Evolutionary conservation across 768 basidiomycete species (phyloP), one percentile per base, ranked within the genome.

Genomic region (Lactifluus pinguis): DNA sequence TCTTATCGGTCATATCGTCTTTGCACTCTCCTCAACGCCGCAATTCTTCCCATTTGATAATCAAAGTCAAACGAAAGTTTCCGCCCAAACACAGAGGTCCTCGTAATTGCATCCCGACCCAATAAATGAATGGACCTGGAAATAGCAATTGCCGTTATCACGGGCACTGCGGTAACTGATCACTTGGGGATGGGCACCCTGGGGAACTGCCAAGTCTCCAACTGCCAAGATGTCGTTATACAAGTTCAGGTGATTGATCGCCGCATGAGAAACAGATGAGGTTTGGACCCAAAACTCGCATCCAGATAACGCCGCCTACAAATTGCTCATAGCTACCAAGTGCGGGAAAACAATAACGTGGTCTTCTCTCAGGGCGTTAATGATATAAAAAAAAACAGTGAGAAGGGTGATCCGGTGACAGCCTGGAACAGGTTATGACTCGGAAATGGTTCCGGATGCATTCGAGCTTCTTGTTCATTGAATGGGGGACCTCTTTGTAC

Each of bases 211-310:
- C 38, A 47, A 19, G 19, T 39, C 49, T 38, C 14, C 5, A 11
- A 51, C 45, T 55, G 59, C 50, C 32, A 44, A 21, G 21, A 60
- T 61, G 60, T 51, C 55, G 19, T 61, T 61, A 56, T 55, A 32
- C 15, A 13, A 3, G 38, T 56, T 38, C 1, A 30, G 29, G 25
- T 52, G 29, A 15, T 29, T 41, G 41, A 41, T 17, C 49, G 17
- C 30, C 41, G 21, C 19, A 32, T 15, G 32, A 34, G 32, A 34
- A 34, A 34, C 32, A 52, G 15, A 25, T 29, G 30, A 8, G 36
- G 49, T 19, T 54, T 29, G 44, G 52, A 41, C 4, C 44, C 44
- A 32, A 8, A 11, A 19, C 2, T 2, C 34, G 21, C 55, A 17
- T 47, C 14, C 34, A 14, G 44, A 17, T 1, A 52, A 21, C 38